Evolutionary conservation across 306 rosid genomes (phyloP).

Genomic region (Inga laurina): DNA sequence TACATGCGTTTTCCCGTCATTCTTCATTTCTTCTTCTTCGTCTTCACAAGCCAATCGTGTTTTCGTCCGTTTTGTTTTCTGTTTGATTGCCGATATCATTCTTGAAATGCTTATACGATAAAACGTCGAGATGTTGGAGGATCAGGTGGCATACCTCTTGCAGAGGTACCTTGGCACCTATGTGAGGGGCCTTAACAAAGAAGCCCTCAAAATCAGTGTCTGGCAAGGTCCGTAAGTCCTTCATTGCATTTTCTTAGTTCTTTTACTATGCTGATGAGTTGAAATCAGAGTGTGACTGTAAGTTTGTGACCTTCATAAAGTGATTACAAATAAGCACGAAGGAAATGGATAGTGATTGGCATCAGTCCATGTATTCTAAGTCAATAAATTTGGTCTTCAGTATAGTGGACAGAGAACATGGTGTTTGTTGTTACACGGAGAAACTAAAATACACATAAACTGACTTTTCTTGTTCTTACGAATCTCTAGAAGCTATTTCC

Average conservation of each 20-base stretch:
- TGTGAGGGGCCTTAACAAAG: slow-evolving; percentile 90
- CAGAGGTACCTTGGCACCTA: slow-evolving; percentile 97
- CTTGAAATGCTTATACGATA: slow-evolving; percentile 33
- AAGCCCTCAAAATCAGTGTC: slow-evolving; percentile 98
- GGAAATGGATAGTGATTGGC: background rate
- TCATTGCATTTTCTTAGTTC: background rate
- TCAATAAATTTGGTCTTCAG: slow-evolving; percentile 16
- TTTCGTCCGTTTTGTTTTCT: background rate
- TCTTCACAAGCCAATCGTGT: background rate
- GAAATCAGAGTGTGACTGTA: slow-evolving; percentile 27
- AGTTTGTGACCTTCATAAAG: background rate
- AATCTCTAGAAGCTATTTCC: background rate
- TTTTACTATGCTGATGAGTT: slow-evolving; percentile 27
- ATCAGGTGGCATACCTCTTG: slow-evolving; percentile 93
- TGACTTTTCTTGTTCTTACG: background rate
- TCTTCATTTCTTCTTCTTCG: background rate
- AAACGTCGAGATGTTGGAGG: slow-evolving; percentile 83
- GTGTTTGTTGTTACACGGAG: background rate
- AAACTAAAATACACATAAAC: background rate
- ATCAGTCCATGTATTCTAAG: background rate
- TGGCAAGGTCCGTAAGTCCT: slow-evolving; percentile 67
- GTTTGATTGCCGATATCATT: slow-evolving; percentile 29
- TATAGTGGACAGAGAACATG: background rate
- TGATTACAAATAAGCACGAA: slow-evolving; percentile 2
- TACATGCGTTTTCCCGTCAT: background rate